These are phyloP conservation scores for Pyricularia grisea DNA, from an alignment of 2,329 filamentous ascomycete genomes.

Conservation along the genomic window DNA sequence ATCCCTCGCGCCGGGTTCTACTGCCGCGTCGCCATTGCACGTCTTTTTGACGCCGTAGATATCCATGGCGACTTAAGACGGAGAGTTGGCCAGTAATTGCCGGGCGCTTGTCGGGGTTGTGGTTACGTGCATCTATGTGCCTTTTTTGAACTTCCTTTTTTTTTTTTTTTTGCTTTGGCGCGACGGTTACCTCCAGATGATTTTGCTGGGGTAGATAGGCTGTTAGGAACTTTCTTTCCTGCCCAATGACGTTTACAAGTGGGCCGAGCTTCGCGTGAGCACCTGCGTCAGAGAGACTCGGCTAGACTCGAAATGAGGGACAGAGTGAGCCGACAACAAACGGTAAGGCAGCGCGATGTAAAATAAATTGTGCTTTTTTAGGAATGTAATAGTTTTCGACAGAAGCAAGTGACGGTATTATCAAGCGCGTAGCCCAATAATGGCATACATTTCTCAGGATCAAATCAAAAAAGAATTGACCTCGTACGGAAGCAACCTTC, in stretches of 20 bases:
- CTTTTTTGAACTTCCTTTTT: neutral
- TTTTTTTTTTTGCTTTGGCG: too few species aligned
- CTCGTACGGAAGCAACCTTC: neutral
- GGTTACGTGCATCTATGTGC: neutral
- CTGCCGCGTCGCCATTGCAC: constrained; percentile 15
- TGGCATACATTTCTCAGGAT: neutral
- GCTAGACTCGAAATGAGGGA: neutral
- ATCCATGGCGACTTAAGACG: constrained; percentile 12
- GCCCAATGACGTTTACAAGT: neutral
- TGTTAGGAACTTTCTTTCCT: neutral
- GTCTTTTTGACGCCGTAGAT: constrained; percentile 10
- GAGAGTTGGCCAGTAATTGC: neutral
- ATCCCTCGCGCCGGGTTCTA: constrained; percentile 32
- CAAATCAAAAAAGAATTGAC: neutral
- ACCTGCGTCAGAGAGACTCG: neutral
- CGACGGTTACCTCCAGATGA: neutral
- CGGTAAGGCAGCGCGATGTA: neutral
- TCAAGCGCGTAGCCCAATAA: neutral
- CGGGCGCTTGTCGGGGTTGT: neutral
- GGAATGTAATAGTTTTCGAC: neutral
- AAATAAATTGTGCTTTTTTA: neutral
- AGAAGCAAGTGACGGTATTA: neutral
- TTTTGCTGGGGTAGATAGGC: neutral
- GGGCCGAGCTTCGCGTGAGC: neutral
- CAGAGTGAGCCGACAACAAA: neutral